Evolutionary conservation across 2,329 filamentous ascomycete species (phyloP), one percentile per base, ranked within the genome.

Genomic region (Alternaria sp.): DNA sequence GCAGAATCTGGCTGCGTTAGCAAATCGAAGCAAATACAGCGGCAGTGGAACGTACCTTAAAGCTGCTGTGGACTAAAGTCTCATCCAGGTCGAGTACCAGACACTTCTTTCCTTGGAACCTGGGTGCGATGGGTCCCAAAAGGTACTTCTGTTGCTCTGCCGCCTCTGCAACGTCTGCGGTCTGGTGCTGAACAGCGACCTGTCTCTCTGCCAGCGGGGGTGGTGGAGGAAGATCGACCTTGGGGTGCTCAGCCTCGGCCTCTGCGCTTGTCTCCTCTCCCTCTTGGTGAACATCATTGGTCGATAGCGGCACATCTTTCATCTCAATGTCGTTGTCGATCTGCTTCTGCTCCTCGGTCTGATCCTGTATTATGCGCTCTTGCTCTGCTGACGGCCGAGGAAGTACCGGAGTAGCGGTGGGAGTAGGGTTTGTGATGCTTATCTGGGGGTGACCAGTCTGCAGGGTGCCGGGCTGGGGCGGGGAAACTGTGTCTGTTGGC

Each of bases 1-100:
- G 94, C 49, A 99, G 87, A 71, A 98, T 96, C 94, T 98, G 76
- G 11, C 55, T 55, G 21, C 54, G 43, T 77, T 56, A 76, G 61
- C 44, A 57, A 55, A 56, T 4, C 37, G 14, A 45, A 30, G 30
- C 53, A 26, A 43, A 45, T 11, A 30, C 8, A 20, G 5, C 15
- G 49, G 20, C 10, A 18, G 30, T 8, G 12, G 6, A 9, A 59
- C 84, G 71, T 82, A 96, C 95, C 88, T 99, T 99, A 83, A 99
- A 99, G 72, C 96, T 98, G 80, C 96, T 98, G 83, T 99, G 96
- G 23, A 99, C 96, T 56, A 99, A 83, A 2, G 96, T 99, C 81
- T 99, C 96, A 72, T 99, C 96, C 65, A 99, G 84, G 83, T 99
- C 96, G 49, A 99, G 86, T 18, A 99, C 95, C 44, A 99, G 84